phyloP scores from a whole-genome alignment of 2,329 filamentous ascomycete genomes.

The Paracorniculantispora psalliotae region DNA sequence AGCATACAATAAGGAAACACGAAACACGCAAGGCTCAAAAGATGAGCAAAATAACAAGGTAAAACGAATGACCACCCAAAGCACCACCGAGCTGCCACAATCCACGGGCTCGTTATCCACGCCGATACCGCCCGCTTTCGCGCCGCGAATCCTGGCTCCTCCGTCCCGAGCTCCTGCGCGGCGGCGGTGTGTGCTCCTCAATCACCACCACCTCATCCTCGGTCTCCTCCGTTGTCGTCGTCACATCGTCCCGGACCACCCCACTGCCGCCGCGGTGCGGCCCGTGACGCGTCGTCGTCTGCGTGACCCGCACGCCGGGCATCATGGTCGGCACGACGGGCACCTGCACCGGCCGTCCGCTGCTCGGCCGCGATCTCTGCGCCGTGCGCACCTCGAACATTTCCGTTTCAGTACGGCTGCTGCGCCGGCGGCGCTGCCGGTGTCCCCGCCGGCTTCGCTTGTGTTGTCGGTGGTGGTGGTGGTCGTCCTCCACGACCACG shows the following conservation, averaged over 20 bases:
- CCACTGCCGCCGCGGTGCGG: not conserved
- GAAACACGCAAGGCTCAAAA: not conserved
- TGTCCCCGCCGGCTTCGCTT: conserved; percentile 12
- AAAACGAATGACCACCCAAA: not conserved
- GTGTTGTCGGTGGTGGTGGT: conserved; percentile 9
- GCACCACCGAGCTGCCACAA: not conserved
- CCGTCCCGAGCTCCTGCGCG: conserved; percentile 14
- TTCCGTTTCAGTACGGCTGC: conserved; percentile 21
- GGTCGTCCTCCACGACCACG: conserved; percentile 8
- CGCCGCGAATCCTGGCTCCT: conserved; percentile 4
- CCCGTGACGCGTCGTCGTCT: not conserved
- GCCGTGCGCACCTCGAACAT: conserved; percentile 26
- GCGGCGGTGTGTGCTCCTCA: conserved; percentile 30
- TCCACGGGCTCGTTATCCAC: too few relatives aligned
- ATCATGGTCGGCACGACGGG: conserved; percentile 1
- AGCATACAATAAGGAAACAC: not conserved
- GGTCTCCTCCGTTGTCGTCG: conserved; percentile 15
- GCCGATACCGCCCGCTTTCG: not conserved
- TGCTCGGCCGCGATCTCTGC: conserved; percentile 18
- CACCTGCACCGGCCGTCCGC: not conserved
- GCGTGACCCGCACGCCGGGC: conserved; percentile 1
- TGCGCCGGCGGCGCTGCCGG: conserved; percentile 8
- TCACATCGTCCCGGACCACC: not conserved
- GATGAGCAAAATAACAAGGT: too few relatives aligned
- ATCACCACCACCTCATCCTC: conserved; percentile 36